Base-by-base conservation (phyloP, 176 grass and related monocot genomes). In the Oryza meyeriana region DNA sequence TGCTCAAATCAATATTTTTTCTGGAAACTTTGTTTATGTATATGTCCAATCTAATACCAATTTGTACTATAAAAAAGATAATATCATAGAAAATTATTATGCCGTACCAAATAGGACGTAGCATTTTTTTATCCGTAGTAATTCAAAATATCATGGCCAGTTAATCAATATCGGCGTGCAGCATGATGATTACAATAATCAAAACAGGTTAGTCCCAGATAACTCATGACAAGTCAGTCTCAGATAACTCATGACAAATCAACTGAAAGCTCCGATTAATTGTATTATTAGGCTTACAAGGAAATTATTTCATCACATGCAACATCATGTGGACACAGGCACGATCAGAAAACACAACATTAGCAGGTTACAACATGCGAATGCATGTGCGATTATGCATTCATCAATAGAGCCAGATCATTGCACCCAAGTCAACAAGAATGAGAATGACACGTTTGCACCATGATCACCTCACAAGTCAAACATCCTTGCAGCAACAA, bases 301-400 rank as follows among this genome's bases (percentile, higher is more conserved):
- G 62, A 84, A 47, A 64, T 24, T 77, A 79, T 33, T 24, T 48
- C 87, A 57, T 50, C 87, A 89, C 77, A 79, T 83, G 67, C 59
- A 79, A 17, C 28, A 72, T 66, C 28, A 35, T 59, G 42, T 61
- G 52, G 71, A 20, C 75, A 75, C 18, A 69, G 74, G 57, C 76
- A 88, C 38, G 50, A 75, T 28, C 61, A 18, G 14, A 6, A 13
- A 64, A 75, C 78, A 76, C 38, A 59, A 66, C 33, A 81, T 61
- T 26, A 40, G 25, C 30, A 40, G 6, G 44, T 40, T 5, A 71
- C 48, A 11, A 69, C 9, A 55, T 26, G 22, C 64, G 36, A 66
- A 42, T 71, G 67, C 57, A 34, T 83, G 69, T 83, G 80, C 69
- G 64, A 47, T 74, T 35, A 74, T 64, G 57, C 69, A 64, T 64